phyloP scores from a whole-genome alignment of 352 stramenopile species.

The Globisporangium nunn region DNA sequence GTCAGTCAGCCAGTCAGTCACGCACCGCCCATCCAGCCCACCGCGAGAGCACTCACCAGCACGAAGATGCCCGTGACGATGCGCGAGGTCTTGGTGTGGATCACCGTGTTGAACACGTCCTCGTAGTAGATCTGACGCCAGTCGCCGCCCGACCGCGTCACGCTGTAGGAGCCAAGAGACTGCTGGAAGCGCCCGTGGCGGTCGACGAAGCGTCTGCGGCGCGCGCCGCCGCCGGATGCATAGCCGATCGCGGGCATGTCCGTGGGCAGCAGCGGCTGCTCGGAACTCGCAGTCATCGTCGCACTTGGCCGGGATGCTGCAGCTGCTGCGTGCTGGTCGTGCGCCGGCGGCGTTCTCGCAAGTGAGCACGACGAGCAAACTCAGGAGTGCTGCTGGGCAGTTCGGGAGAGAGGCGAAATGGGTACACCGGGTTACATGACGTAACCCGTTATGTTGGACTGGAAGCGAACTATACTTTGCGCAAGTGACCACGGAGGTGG shows the following conservation, averaged over 20 bases:
- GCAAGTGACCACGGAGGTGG: too few species aligned
- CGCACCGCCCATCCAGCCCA: slow-evolving; percentile 1
- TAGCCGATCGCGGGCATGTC: neutral
- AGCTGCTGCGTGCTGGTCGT: neutral
- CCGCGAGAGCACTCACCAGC: slow-evolving; percentile 22
- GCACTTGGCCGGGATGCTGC: too few species aligned
- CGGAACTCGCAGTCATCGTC: slow-evolving; percentile 13
- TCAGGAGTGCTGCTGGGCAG: too few species aligned
- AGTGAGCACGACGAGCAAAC: neutral
- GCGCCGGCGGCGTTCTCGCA: neutral
- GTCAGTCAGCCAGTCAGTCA: neutral
- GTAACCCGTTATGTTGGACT: too few species aligned
- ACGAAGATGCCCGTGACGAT: slow-evolving; percentile 78
- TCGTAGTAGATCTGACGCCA: slow-evolving; percentile 83
- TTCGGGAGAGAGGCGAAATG: neutral
- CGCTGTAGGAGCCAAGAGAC: slow-evolving; percentile 54
- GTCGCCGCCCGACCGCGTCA: slow-evolving; percentile 60
- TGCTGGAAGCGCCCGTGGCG: slow-evolving; percentile 58
- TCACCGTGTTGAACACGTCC: slow-evolving; percentile 82
- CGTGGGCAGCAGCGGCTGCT: slow-evolving; percentile 28
- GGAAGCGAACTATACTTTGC: too few species aligned
- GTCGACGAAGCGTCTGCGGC: slow-evolving; percentile 46
- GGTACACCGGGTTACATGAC: neutral
- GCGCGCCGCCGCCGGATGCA: slow-evolving; percentile 6
- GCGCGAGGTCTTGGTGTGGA: slow-evolving; percentile 78